These are phyloP conservation scores for Erythrophleum ivorense DNA, from an alignment of 331 rosid species.

Conservation along the genomic window DNA sequence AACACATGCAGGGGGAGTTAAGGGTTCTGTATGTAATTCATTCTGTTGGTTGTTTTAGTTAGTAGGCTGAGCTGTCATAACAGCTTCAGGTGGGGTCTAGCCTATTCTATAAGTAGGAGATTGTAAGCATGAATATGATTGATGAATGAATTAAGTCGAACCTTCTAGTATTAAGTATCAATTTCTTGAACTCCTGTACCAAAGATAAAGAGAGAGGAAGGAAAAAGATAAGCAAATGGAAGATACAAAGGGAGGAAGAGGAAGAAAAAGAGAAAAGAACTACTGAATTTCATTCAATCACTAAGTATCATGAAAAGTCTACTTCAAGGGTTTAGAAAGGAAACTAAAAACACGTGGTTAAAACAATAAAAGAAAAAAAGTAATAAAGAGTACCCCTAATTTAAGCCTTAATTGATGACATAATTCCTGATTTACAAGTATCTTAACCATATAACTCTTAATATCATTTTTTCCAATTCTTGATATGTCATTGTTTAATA, in stretches of 20 bases:
- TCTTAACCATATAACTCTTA: not conserved
- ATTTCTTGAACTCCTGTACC: too few relatives aligned
- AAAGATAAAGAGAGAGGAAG: too few relatives aligned
- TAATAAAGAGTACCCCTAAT: not conserved
- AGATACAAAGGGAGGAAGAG: not conserved
- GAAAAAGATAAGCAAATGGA: too few relatives aligned
- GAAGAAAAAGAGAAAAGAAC: not conserved
- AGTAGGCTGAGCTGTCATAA: too few relatives aligned
- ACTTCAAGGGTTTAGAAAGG: not conserved
- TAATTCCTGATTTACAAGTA: not conserved
- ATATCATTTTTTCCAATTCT: not conserved
- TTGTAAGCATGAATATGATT: too few relatives aligned
- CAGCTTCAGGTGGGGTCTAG: too few relatives aligned
- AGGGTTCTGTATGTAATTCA: too few relatives aligned
- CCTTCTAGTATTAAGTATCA: too few relatives aligned
- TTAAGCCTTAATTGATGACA: not conserved
- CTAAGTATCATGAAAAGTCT: not conserved
- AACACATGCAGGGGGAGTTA: too few relatives aligned
- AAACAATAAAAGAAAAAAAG: not conserved
- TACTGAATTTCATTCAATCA: not conserved
- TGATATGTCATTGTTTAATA: not conserved
- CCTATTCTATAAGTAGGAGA: too few relatives aligned
- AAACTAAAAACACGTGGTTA: not conserved
- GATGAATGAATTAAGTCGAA: too few relatives aligned
- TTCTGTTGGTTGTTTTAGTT: too few relatives aligned